A percentile compares a stretch with the other conserved stretches of the same genome.
phyloP scores from a whole-genome alignment of 2,329 filamentous ascomycete genomes.

The Phaeosphaeriaceae sp. region DNA sequence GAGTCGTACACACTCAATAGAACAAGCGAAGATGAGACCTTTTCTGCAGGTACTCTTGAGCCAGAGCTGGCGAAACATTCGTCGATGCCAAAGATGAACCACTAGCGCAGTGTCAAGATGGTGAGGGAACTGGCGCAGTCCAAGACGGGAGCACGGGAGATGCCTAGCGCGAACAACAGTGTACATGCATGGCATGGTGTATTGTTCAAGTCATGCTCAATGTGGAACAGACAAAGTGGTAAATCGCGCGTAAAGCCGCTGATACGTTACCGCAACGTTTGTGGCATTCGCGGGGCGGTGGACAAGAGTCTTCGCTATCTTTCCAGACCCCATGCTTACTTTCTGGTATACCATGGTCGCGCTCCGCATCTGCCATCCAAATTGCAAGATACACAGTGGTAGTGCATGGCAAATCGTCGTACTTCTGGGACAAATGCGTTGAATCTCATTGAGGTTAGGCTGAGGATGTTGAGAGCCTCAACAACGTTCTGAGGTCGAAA shows the following conservation, averaged over 20 bases:
- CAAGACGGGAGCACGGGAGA: constrained; percentile 19
- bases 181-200: not conserved
- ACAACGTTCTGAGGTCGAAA: constrained; percentile 21
- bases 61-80: not conserved
- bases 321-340: not conserved
- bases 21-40: constrained; percentile 11
- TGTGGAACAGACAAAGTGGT: not conserved
- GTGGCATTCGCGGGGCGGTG: not conserved
- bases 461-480: not conserved
- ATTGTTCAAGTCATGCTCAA: constrained; percentile 10
- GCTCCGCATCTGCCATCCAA: not conserved
- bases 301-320: not conserved
- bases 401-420: not conserved
- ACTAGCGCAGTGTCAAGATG: constrained; percentile 23
- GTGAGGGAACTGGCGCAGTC: constrained; percentile 24
- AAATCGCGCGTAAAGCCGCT: not conserved
- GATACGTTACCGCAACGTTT: not conserved
- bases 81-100: constrained; percentile 22
- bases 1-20: constrained; percentile 8
- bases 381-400: not conserved
- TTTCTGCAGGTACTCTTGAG: constrained; percentile 7
- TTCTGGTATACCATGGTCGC: not conserved
- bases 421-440: not conserved
- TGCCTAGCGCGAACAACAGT: constrained; percentile 17
- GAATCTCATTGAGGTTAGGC: not conserved